Conservation (phyloP, 1,284 basidiomycete species). For the Trichosporon coremiiforme region DNA sequence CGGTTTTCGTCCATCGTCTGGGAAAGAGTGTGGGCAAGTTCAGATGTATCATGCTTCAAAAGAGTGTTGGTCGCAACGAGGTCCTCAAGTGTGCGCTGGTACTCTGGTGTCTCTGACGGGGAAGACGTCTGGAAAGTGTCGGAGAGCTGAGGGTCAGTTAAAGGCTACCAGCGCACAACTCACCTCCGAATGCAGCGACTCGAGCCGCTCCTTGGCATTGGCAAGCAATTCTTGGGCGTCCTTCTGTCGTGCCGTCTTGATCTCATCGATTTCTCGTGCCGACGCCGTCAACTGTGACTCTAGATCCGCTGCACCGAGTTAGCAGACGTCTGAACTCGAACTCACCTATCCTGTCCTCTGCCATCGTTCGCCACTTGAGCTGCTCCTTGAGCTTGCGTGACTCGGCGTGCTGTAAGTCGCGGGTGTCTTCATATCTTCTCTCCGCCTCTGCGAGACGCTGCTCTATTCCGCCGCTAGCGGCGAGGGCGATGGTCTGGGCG, state of each 20-base stretch:
- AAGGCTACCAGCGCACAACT: slow-evolving; percentile 20
- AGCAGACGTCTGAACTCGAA: slow-evolving; percentile 13
- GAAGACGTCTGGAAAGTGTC: slow-evolving; percentile 43
- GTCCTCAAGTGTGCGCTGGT: slow-evolving; percentile 68
- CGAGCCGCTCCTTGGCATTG: slow-evolving; percentile 70
- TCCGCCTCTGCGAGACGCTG: slow-evolving; percentile 59
- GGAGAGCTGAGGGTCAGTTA: slow-evolving; percentile 35
- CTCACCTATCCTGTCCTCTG: slow-evolving; percentile 48
- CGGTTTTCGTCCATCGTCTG: slow-evolving; percentile 77
- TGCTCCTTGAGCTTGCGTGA: slow-evolving; percentile 69
- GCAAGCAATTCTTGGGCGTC: slow-evolving; percentile 71
- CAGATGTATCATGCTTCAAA: slow-evolving; percentile 75
- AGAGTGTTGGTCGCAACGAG: slow-evolving; percentile 80
- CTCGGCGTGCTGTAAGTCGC: slow-evolving; percentile 78
- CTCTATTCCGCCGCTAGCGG: slow-evolving; percentile 36
- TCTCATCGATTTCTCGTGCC: slow-evolving; percentile 66
- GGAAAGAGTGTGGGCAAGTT: slow-evolving; percentile 70
- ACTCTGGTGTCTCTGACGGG: slow-evolving; percentile 51
- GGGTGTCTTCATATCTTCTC: slow-evolving; percentile 73
- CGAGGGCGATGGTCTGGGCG: slow-evolving; percentile 35
- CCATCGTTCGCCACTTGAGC: slow-evolving; percentile 41
- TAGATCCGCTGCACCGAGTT: slow-evolving; percentile 63
- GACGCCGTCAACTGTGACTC: slow-evolving; percentile 70
- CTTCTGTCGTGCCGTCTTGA: slow-evolving; percentile 65
- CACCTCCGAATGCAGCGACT: slow-evolving; percentile 61